Conservation (phyloP, 495 filamentous ascomycete genomes). For the Penicillium paradoxum region DNA sequence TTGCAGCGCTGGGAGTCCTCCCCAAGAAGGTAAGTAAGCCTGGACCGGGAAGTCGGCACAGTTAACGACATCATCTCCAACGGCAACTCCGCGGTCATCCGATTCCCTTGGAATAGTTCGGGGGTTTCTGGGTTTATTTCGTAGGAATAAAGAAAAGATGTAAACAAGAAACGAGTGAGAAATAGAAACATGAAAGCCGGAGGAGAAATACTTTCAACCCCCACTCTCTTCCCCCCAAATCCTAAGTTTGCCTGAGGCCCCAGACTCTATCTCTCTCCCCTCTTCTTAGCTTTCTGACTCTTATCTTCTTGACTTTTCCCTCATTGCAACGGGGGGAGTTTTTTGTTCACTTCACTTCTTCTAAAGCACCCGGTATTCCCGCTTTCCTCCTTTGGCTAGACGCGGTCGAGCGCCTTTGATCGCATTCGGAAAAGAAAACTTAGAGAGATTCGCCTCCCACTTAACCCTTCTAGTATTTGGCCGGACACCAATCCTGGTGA, state of each 20-base stretch:
- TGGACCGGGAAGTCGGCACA: conserved; percentile 19
- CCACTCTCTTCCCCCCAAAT: conserved; percentile 5
- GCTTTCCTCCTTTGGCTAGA: background rate
- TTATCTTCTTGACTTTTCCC: background rate
- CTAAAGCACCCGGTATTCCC: background rate
- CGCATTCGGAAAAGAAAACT: conserved; percentile 24
- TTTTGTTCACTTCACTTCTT: background rate
- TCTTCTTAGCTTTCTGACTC: conserved; percentile 9
- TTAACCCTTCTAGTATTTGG: conserved; percentile 9
- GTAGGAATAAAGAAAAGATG: no score
- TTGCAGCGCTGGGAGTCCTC: no score
- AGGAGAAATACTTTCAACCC: background rate
- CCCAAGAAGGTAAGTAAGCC: no score
- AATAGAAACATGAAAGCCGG: background rate
- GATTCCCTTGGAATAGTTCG: no score
- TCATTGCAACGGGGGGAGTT: background rate
- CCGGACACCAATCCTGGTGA: background rate
- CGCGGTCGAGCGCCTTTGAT: conserved; percentile 17
- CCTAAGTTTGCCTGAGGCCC: conserved; percentile 6
- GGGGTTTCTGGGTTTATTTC: no score
- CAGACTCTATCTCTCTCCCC: conserved; percentile 6
- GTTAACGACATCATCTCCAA: background rate
- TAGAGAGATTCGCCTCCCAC: conserved; percentile 28
- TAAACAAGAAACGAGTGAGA: background rate
- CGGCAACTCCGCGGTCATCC: conserved; percentile 21